Evolutionary conservation across 139 green algal genomes (phyloP).

Genomic region (Coelastrella sp.): DNA sequence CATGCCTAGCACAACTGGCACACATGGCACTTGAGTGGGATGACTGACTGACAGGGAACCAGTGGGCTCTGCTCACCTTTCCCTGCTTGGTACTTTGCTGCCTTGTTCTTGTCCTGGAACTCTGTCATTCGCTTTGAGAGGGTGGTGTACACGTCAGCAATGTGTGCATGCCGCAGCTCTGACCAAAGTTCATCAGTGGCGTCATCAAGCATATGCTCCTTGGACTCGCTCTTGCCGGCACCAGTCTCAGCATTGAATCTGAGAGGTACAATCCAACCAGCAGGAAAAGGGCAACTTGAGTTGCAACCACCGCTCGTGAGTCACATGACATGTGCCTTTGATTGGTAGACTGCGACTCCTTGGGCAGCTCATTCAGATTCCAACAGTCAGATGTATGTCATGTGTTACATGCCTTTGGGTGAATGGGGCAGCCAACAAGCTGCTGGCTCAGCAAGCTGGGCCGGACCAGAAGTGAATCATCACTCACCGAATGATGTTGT

Average conservation of each 20-base stretch:
- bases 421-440: no score
- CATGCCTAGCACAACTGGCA: no score
- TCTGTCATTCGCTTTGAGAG: conserved; percentile 60
- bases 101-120: conserved; percentile 82
- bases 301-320: not conserved
- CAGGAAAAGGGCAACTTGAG: not conserved
- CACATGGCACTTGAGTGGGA: no score
- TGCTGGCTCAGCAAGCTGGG: no score
- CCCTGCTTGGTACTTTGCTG: conserved; percentile 54
- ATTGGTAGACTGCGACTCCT: no score
- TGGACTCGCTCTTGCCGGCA: conserved; percentile 73
- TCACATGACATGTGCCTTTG: no score
- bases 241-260: conserved; percentile 69
- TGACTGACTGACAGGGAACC: no score
- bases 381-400: no score
- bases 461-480: not conserved
- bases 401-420: no score
- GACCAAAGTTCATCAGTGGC: conserved; percentile 47
- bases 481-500: conserved; percentile 53
- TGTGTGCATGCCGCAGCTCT: conserved; percentile 93
- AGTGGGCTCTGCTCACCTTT: not conserved
- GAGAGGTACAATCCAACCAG: not conserved
- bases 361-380: no score
- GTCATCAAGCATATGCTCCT: conserved; percentile 86
- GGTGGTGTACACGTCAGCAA: conserved; percentile 73